phyloP scores from a whole-genome alignment of 2,329 filamentous ascomycete genomes.

The Sporothrix pallida region DNA sequence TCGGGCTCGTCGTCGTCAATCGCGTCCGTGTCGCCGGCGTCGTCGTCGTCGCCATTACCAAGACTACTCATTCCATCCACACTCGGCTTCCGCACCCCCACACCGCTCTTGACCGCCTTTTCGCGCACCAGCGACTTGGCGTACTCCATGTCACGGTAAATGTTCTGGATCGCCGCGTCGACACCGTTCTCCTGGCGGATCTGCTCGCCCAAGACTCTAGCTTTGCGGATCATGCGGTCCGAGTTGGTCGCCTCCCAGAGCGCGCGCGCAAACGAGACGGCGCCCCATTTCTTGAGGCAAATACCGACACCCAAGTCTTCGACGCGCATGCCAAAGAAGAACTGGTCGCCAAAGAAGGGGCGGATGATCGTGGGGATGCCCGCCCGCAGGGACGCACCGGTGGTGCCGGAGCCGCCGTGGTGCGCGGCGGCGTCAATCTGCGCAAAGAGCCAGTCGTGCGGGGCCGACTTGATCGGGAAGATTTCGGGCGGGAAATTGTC shows the following conservation, averaged over 20 bases:
- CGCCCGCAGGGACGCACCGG: conserved; percentile 87
- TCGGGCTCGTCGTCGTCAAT: conserved; percentile 69
- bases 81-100: conserved; percentile 1
- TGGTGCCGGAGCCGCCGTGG: conserved; percentile 93
- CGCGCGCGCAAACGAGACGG: conserved; percentile 81
- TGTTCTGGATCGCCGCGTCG: conserved; percentile 84
- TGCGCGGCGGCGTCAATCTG: conserved; percentile 95
- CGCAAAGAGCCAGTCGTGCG: conserved; percentile 94
- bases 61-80: not conserved
- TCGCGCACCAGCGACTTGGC: conserved; percentile 81
- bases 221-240: conserved; percentile 89
- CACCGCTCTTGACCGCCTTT: conserved; percentile 59
- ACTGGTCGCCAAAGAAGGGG: conserved; percentile 97
- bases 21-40: conserved; percentile 44
- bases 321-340: conserved; percentile 88
- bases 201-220: conserved; percentile 78
- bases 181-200: conserved; percentile 91
- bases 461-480: conserved; percentile 84
- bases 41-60: conserved; percentile 42
- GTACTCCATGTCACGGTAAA: conserved; percentile 95
- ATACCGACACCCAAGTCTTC: conserved; percentile 94
- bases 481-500: conserved; percentile 80
- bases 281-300: conserved; percentile 85
- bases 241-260: conserved; percentile 91
- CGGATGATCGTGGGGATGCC: conserved; percentile 94